Percentiles rank a stretch among this genome's conserved stretches.
phyloP scores from a whole-genome alignment of 2,329 filamentous ascomycete genomes.

The Rhinocladiella similis region DNA sequence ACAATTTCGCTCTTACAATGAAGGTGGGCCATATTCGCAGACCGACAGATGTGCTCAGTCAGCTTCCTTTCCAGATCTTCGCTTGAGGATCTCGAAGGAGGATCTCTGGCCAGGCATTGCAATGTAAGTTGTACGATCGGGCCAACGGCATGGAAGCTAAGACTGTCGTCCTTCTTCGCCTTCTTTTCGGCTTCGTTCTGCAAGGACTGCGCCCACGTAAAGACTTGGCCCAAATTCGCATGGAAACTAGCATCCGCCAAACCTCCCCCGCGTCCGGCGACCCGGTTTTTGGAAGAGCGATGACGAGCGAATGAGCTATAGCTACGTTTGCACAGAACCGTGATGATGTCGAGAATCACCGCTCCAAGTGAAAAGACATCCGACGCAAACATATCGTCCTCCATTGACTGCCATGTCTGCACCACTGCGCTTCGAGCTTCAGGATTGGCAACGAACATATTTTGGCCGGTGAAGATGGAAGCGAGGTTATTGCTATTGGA shows the following conservation, averaged over 20 bases:
- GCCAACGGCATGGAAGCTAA: constrained; percentile 39
- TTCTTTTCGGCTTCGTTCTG: constrained; percentile 49
- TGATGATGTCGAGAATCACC: constrained; percentile 60
- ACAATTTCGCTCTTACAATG: constrained; percentile 19
- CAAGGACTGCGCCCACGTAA: constrained; percentile 56
- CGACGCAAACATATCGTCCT: constrained; percentile 39
- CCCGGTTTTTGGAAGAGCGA: constrained; percentile 54
- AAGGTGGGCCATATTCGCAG: constrained; percentile 37
- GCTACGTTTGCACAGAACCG: constrained; percentile 59
- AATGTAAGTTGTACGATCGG: constrained; percentile 40
- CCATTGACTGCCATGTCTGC: constrained; percentile 41
- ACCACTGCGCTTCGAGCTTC: constrained; percentile 34
- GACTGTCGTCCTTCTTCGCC: constrained; percentile 35
- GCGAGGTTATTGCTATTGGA: constrained; percentile 10
- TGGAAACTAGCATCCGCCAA: constrained; percentile 60
- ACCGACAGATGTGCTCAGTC: constrained; percentile 33
- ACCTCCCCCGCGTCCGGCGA: constrained; percentile 47
- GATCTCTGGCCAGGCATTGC: constrained; percentile 39
- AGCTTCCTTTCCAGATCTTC: constrained; percentile 33
- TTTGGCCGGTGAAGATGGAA: constrained; percentile 6
- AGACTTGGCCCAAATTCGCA: constrained; percentile 55
- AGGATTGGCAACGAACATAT: constrained; percentile 35
- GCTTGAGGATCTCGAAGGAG: constrained; percentile 35
- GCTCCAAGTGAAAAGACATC: constrained; percentile 63
- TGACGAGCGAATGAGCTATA: constrained; percentile 57